These are phyloP conservation scores for Chloris gayana DNA, from an alignment of 176 grass and related monocot genomes.

Conservation along the genomic window DNA sequence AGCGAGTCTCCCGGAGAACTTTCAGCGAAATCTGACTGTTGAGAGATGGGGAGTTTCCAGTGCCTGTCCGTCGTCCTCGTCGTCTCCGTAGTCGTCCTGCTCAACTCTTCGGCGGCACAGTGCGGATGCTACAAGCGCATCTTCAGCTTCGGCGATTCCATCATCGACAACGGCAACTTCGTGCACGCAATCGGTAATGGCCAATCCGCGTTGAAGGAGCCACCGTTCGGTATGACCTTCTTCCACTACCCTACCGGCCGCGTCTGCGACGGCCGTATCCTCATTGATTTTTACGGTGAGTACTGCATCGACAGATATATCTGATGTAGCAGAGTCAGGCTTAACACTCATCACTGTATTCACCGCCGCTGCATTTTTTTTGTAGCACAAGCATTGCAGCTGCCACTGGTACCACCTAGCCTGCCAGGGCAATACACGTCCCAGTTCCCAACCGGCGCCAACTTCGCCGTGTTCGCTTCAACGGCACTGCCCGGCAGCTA, in stretches of 20 bases:
- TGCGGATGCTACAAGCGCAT: slow-evolving; percentile 37
- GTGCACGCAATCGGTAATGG: not conserved
- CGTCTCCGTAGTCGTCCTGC: not conserved
- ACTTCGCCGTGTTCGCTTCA: slow-evolving; percentile 53
- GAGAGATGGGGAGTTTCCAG: not conserved
- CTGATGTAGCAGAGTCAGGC: too few relatives aligned
- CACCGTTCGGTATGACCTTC: slow-evolving; percentile 66
- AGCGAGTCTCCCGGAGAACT: not conserved
- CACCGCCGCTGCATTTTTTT: not conserved
- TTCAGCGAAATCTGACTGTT: not conserved
- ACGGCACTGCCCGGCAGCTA: slow-evolving; percentile 51
- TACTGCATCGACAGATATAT: too few relatives aligned
- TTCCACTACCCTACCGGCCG: slow-evolving; percentile 51
- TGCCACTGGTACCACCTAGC: slow-evolving; percentile 46
- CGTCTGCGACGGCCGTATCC: slow-evolving; percentile 49
- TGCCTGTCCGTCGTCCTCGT: not conserved
- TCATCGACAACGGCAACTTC: slow-evolving; percentile 68
- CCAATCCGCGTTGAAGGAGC: not conserved
- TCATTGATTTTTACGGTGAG: slow-evolving; percentile 31
- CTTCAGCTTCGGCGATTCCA: slow-evolving; percentile 72
- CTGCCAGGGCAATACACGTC: slow-evolving; percentile 21
- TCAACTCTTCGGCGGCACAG: not conserved
- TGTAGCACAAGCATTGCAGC: slow-evolving; percentile 53
- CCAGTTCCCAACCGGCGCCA: slow-evolving; percentile 52
- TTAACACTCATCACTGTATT: too few relatives aligned